Evolutionary conservation across 1,284 basidiomycete genomes (phyloP).

Genomic region (Mycosarcoma mackinlayi): DNA sequence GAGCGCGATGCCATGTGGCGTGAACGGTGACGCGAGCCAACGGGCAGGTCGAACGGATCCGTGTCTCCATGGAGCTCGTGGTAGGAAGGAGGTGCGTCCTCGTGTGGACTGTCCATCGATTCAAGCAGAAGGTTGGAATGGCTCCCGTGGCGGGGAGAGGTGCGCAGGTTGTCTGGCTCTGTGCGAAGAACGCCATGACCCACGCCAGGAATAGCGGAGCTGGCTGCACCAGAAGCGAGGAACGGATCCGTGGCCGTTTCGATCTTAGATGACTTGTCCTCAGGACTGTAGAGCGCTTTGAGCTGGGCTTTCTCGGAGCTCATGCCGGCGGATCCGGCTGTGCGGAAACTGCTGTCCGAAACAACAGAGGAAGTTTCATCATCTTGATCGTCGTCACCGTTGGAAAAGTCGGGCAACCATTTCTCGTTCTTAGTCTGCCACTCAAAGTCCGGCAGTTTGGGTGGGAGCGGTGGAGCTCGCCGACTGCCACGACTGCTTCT

Average conservation of each 20-base stretch:
- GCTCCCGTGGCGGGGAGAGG: conserved; percentile 20
- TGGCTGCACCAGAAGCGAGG: not conserved
- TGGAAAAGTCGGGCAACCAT: not conserved
- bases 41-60: conserved; percentile 19
- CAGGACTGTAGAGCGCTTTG: conserved; percentile 1
- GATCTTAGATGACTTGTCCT: conserved; percentile 1
- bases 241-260: not conserved
- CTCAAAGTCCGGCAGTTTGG: conserved; percentile 21
- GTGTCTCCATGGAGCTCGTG: conserved; percentile 32
- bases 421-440: conserved; percentile 12
- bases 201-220: not conserved
- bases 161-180: not conserved
- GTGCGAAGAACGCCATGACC: not conserved
- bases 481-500: conserved; percentile 2
- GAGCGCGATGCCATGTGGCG: conserved; percentile 10
- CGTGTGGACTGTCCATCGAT: conserved; percentile 6
- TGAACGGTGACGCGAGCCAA: not conserved
- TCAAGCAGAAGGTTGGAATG: conserved; percentile 28
- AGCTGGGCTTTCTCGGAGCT: conserved; percentile 10
- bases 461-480: conserved; percentile 17
- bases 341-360: conserved; percentile 31
- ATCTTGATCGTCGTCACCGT: conserved; percentile 12
- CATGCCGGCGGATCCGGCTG: conserved; percentile 17
- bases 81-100: conserved; percentile 34
- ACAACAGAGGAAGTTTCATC: conserved; percentile 13